Percentiles rank a stretch among this genome's conserved stretches.
phyloP scores from a whole-genome alignment of 331 rosid species.

The Quercus phellos region DNA sequence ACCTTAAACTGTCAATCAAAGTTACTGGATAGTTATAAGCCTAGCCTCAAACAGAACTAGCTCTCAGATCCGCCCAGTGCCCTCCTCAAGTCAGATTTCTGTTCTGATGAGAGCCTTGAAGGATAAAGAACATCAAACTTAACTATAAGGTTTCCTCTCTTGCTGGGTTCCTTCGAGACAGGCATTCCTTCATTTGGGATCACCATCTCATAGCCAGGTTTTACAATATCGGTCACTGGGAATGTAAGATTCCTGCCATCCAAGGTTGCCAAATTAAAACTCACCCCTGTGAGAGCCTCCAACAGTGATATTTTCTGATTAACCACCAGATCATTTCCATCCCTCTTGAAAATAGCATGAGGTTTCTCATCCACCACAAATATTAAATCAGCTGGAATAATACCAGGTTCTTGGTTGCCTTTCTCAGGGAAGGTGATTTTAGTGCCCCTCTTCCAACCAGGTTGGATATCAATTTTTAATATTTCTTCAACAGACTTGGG shows the following conservation, averaged over 20 bases:
- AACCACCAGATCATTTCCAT: slow-evolving; percentile 53
- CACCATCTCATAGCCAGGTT: slow-evolving; percentile 47
- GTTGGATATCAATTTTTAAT: slow-evolving; percentile 55
- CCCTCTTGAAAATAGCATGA: slow-evolving; percentile 52
- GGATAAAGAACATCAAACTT: slow-evolving; percentile 62
- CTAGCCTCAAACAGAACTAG: slow-evolving; percentile 12
- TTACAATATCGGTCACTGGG: slow-evolving; percentile 44
- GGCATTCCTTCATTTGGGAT: slow-evolving; percentile 79
- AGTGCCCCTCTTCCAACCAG: slow-evolving; percentile 90
- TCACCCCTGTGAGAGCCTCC: slow-evolving; percentile 55
- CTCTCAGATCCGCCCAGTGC: slow-evolving; percentile 38
- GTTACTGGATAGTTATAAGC: slow-evolving; percentile 1
- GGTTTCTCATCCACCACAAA: slow-evolving; percentile 68
- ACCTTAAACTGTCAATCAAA: slow-evolving; percentile 16
- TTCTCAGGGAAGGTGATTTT: slow-evolving; percentile 64
- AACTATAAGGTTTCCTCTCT: slow-evolving; percentile 60
- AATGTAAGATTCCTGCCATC: slow-evolving; percentile 58
- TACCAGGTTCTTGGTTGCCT: slow-evolving; percentile 58
- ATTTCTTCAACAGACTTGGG: slow-evolving; percentile 45
- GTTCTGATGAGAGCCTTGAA: slow-evolving; percentile 44
- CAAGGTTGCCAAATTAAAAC: slow-evolving; percentile 45
- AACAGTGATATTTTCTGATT: slow-evolving; percentile 38
- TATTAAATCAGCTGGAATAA: slow-evolving; percentile 47
- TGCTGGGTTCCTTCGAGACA: slow-evolving; percentile 49
- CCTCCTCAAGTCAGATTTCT: slow-evolving; percentile 49